Conservation (phyloP, 2,329 filamentous ascomycete species). For the Pseudocercospora fijiensis region DNA sequence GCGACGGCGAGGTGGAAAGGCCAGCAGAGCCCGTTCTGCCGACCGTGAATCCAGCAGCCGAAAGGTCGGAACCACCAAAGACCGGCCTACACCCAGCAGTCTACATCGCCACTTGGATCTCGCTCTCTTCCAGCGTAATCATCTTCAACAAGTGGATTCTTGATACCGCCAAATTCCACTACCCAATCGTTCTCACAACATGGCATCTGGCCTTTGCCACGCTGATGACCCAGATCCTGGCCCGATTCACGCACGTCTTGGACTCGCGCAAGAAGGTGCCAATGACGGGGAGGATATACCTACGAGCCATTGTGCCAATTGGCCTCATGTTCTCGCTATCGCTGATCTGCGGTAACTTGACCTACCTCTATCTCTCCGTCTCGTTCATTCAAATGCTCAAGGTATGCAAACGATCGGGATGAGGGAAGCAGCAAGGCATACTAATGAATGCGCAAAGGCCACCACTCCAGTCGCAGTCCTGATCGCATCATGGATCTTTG, state of each 20-base stretch:
- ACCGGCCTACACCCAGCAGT: constrained; percentile 72
- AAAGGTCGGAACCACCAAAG: constrained; percentile 67
- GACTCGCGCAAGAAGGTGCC: constrained; percentile 95
- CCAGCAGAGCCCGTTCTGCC: constrained; percentile 66
- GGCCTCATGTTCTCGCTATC: constrained; percentile 94
- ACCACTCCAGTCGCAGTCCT: constrained; percentile 93
- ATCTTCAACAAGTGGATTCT: constrained; percentile 99
- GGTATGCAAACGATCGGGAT: constrained; percentile 48
- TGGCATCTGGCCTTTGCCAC: constrained; percentile 95
- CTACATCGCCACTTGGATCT: constrained; percentile 87
- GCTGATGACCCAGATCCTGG: constrained; percentile 88
- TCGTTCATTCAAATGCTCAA: constrained; percentile 99
- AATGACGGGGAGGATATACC: constrained; percentile 92
- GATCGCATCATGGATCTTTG: constrained; percentile 82
- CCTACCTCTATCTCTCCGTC: constrained; percentile 92
- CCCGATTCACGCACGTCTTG: constrained; percentile 82
- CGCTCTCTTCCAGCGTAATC: constrained; percentile 89
- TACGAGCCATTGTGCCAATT: constrained; percentile 91
- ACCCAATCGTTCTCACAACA: constrained; percentile 80
- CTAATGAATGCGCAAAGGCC: constrained; percentile 56
- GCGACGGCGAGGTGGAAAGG: constrained; percentile 74
- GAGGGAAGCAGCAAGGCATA: neutral
- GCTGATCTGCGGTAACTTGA: constrained; percentile 93
- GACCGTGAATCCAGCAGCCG: constrained; percentile 71
- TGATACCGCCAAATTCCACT: constrained; percentile 74